Conservation (phyloP, 2,329 filamentous ascomycete genomes). For the Stachybotrys chartarum region DNA sequence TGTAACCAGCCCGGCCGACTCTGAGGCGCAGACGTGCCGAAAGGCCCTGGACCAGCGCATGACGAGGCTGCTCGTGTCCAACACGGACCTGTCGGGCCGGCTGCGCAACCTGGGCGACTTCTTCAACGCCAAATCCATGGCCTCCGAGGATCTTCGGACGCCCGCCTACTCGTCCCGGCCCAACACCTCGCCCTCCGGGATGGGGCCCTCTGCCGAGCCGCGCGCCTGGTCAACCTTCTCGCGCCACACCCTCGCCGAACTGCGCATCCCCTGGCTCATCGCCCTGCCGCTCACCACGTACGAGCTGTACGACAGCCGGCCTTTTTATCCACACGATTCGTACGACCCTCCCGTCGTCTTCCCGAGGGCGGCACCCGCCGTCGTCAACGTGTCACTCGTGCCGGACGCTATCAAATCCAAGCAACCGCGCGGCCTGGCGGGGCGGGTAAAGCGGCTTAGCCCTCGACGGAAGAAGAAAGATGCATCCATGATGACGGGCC, state of each 20-base stretch:
- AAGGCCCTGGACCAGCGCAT: conserved; percentile 25
- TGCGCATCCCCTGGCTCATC: conserved; percentile 22
- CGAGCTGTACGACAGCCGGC: conserved; percentile 23
- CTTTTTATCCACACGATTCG: conserved; percentile 20
- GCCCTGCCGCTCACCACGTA: conserved; percentile 19
- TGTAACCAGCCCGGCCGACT: conserved; percentile 21
- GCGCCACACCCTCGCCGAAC: conserved; percentile 22
- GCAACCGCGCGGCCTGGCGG: background rate
- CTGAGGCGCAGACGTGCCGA: conserved; percentile 26
- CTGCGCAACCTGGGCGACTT: conserved; percentile 19
- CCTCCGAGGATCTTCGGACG: background rate
- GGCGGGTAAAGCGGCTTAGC: background rate
- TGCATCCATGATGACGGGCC: background rate
- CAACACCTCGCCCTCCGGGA: conserved; percentile 6
- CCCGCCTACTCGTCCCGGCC: background rate
- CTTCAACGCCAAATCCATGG: conserved; percentile 10
- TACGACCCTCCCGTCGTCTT: background rate
- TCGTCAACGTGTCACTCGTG: background rate
- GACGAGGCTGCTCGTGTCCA: conserved; percentile 24
- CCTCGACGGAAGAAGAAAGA: background rate
- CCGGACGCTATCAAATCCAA: background rate
- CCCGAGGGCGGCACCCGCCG: background rate
- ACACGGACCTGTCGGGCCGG: conserved; percentile 21
- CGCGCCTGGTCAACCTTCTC: conserved; percentile 16
- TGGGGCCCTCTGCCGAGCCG: conserved; percentile 10